Conservation (phyloP, 352 stramenopile species). For the Lagenidium sp. region DNA sequence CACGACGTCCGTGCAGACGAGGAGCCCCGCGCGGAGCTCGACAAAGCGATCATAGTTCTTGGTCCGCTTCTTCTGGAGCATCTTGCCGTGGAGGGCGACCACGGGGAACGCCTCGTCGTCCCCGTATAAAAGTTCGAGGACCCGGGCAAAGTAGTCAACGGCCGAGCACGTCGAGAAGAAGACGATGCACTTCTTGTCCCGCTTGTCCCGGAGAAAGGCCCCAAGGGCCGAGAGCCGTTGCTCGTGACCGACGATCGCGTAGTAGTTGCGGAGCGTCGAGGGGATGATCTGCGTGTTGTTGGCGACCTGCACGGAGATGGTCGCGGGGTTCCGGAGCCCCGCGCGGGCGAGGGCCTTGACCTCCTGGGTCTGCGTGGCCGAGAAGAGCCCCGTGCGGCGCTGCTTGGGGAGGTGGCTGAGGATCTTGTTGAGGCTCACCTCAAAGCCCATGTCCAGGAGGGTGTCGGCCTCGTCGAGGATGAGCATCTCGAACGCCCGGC, state of each 20-base stretch:
- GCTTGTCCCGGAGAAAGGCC: constrained; percentile 90
- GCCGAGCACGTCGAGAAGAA: constrained; percentile 99
- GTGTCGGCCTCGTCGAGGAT: constrained; percentile 99
- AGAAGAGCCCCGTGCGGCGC: constrained; percentile 91
- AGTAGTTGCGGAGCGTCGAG: constrained; percentile 91
- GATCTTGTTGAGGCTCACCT: constrained; percentile 94
- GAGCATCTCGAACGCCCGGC: constrained; percentile 94
- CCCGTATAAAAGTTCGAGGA: constrained; percentile 75
- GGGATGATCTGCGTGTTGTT: constrained; percentile 75
- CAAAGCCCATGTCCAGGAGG: constrained; percentile 97
- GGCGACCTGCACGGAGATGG: constrained; percentile 95
- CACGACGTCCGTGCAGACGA: constrained; percentile 99
- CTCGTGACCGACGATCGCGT: constrained; percentile 90
- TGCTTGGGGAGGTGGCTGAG: constrained; percentile 95
- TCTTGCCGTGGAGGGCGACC: constrained; percentile 90
- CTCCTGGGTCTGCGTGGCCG: constrained; percentile 90
- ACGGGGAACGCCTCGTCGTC: constrained; percentile 30
- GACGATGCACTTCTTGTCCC: constrained; percentile 91
- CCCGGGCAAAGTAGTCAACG: constrained; percentile 97
- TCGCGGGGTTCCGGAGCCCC: constrained; percentile 97
- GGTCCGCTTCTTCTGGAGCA: constrained; percentile 88
- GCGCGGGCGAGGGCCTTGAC: constrained; percentile 94
- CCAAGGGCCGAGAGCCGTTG: constrained; percentile 91
- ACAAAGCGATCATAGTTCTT: constrained; percentile 73
- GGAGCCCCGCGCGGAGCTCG: constrained; percentile 46